Conservation (phyloP, 2,329 filamentous ascomycete genomes). For the Phyllosticta capitalensis region DNA sequence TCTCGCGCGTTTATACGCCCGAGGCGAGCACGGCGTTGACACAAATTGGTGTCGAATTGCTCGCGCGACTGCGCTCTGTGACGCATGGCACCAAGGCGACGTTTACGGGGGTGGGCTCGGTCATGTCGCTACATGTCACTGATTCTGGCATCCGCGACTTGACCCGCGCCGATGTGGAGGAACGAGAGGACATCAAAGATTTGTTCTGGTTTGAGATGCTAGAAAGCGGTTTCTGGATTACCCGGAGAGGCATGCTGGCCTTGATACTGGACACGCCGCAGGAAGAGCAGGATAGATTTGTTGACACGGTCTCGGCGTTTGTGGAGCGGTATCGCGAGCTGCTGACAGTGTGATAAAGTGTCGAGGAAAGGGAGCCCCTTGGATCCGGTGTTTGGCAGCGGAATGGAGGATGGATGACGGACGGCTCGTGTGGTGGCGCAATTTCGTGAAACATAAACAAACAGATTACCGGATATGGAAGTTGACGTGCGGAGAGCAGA, state of each 20-base stretch:
- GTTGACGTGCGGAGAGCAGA: not conserved
- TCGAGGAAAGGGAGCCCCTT: not conserved
- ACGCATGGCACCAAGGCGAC: conserved; percentile 26
- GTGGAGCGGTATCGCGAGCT: conserved; percentile 15
- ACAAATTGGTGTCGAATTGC: conserved; percentile 23
- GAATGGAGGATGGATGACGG: not conserved
- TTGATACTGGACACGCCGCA: conserved; percentile 26
- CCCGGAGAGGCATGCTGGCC: conserved; percentile 26
- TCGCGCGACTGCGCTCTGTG: conserved; percentile 18
- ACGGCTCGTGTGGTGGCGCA: not conserved
- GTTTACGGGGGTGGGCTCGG: conserved; percentile 27
- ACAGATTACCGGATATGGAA: not conserved
- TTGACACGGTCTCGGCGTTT: conserved; percentile 17
- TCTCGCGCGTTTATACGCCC: conserved; percentile 28
- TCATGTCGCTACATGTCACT: conserved; percentile 30
- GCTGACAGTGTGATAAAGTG: conserved; percentile 5
- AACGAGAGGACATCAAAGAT: conserved; percentile 22
- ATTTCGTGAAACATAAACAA: not conserved
- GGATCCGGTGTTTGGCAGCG: not conserved
- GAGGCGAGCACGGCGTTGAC: conserved; percentile 22
- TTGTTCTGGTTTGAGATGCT: conserved; percentile 31
- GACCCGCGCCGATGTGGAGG: conserved; percentile 18
- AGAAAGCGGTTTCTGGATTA: conserved; percentile 28
- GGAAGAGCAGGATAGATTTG: conserved; percentile 26
- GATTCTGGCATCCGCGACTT: conserved; percentile 20